phyloP scores from a whole-genome alignment of 805 yeast genomes.

The Yamadazyma insecticola region DNA sequence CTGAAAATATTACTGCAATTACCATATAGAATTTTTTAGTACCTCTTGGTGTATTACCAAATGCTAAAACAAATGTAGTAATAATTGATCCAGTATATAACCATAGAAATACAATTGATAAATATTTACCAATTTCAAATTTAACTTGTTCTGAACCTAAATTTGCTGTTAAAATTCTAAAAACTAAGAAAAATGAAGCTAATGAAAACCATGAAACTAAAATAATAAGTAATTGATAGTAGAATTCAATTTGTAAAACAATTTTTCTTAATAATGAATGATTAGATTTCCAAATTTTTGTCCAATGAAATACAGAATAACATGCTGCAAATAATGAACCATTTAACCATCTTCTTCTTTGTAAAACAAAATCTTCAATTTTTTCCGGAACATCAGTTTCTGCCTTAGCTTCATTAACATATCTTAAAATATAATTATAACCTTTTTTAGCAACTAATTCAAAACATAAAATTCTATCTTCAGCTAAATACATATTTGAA shows the following conservation, averaged over 20 bases:
- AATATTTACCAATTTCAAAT: conserved; percentile 69
- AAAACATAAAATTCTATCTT: conserved; percentile 91
- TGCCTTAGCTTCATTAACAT: conserved; percentile 84
- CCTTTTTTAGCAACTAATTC: conserved; percentile 85
- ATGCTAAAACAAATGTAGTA: conserved; percentile 81
- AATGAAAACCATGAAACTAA: conserved; percentile 89
- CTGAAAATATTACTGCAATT: conserved; percentile 76
- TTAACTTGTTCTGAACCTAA: conserved; percentile 59
- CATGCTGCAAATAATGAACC: conserved; percentile 97
- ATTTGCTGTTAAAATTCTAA: conserved; percentile 78
- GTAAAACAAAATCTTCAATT: conserved; percentile 92
- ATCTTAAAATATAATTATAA: conserved; percentile 73
- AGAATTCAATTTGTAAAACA: conserved; percentile 79
- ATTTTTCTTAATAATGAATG: conserved; percentile 80
- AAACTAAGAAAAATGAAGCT: conserved; percentile 86
- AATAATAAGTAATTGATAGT: conserved; percentile 72
- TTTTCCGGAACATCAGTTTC: conserved; percentile 95
- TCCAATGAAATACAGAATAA: conserved; percentile 80
- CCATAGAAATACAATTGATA: conserved; percentile 82
- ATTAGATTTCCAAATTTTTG: conserved; percentile 82
- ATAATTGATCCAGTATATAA: conserved; percentile 75
- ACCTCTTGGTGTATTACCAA: conserved; percentile 94
- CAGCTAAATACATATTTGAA: conserved; percentile 95
- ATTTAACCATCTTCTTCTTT: conserved; percentile 96
- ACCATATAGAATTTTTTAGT: conserved; percentile 72